Percentiles rank a stretch among this genome's conserved stretches.
These are phyloP conservation scores for Trichosanthes cucumerina DNA, from an alignment of 306 rosid species.

Conservation along the genomic window DNA sequence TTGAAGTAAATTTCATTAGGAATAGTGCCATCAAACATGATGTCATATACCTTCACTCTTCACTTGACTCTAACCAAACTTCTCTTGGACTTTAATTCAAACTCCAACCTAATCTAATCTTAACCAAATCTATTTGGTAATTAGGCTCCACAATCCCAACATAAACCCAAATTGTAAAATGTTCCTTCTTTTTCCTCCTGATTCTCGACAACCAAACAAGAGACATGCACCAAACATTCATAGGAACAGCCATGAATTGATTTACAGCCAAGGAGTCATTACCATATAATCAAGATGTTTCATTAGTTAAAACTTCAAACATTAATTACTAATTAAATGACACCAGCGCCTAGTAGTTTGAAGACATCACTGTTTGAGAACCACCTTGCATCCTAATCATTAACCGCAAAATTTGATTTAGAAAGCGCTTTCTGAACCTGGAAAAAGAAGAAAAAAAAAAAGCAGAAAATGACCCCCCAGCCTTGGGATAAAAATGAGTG, in stretches of 20 bases:
- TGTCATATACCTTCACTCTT: background rate
- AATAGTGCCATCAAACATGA: background rate
- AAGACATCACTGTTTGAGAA: constrained; percentile 1
- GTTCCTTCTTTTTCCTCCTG: background rate
- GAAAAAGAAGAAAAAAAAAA: background rate
- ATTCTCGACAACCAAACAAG: background rate
- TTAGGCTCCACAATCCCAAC: background rate
- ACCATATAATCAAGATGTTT: background rate
- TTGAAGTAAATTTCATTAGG: background rate
- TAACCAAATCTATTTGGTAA: background rate
- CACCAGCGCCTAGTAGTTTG: background rate
- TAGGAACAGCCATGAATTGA: background rate
- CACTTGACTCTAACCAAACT: background rate
- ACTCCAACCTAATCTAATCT: background rate
- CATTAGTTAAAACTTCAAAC: background rate
- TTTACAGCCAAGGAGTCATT: background rate
- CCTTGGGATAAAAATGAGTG: background rate
- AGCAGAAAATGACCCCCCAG: background rate
- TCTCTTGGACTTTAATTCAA: background rate
- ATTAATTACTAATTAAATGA: background rate
- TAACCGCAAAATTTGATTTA: constrained; percentile 2
- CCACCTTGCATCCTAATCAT: constrained; percentile 5
- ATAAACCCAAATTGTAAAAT: background rate
- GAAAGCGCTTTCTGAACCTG: background rate
- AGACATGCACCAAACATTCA: constrained; percentile 8